A percentile compares a stretch with the other conserved stretches of the same genome.
phyloP scores from a whole-genome alignment of 768 basidiomycete species.

The Podaxis carcinomalis region DNA sequence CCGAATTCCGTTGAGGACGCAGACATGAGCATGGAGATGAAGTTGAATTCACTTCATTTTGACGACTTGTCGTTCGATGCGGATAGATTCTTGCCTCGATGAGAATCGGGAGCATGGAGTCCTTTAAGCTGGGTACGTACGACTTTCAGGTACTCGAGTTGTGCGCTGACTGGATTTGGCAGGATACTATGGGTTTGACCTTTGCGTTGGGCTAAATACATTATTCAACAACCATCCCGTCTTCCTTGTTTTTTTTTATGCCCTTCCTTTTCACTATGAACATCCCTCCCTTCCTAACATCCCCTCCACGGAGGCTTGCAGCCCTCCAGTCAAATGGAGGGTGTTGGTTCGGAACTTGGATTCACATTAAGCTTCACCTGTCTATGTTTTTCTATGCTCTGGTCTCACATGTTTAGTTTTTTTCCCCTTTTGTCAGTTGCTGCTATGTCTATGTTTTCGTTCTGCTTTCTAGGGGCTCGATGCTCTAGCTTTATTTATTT shows the following conservation, averaged over 20 bases:
- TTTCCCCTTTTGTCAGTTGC: neutral
- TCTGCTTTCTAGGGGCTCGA: neutral
- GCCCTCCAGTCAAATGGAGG: neutral
- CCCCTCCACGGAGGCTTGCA: neutral
- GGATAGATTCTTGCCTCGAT: slow-evolving; percentile 37
- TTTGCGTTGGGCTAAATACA: neutral
- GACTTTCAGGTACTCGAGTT: neutral
- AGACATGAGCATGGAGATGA: slow-evolving; percentile 58
- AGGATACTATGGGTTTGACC: neutral
- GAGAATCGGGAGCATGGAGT: neutral
- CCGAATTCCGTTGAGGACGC: slow-evolving; percentile 17
- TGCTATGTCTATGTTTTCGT: neutral
- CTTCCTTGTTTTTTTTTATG: neutral
- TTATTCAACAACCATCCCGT: neutral
- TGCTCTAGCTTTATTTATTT: neutral
- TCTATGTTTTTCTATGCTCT: neutral
- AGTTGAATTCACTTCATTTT: slow-evolving; percentile 69
- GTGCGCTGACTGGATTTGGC: neutral
- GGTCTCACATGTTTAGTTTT: neutral
- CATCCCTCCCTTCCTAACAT: neutral
- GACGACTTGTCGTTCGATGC: slow-evolving; percentile 67
- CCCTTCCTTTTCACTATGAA: neutral
- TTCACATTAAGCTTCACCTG: neutral
- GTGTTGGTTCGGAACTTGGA: neutral
- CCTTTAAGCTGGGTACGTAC: neutral